These are phyloP conservation scores for Fusarium sp. DNA, from an alignment of 2,329 filamentous ascomycete genomes.

Conservation along the genomic window DNA sequence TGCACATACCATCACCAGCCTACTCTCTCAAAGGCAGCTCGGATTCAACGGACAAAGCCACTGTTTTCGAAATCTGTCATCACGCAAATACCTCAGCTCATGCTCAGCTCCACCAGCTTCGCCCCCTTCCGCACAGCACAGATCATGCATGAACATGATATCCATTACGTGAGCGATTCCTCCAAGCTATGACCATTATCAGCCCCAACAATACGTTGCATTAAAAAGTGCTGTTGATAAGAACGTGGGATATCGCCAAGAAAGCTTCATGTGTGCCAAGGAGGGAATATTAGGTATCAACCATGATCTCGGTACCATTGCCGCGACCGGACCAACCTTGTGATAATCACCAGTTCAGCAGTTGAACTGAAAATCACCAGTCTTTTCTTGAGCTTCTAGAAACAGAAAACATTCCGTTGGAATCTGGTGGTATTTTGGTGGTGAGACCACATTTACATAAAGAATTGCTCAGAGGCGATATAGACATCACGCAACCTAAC, in stretches of 20 bases:
- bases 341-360: neutral
- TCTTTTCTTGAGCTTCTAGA: neutral
- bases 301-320: neutral
- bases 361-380: neutral
- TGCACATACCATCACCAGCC: neutral
- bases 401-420: neutral
- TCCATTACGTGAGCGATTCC: slow-evolving; percentile 71
- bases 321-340: neutral
- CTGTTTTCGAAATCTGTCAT: neutral
- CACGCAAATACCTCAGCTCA: slow-evolving; percentile 3
- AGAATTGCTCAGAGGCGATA: neutral
- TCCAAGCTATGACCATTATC: slow-evolving; percentile 74
- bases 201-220: slow-evolving; percentile 72
- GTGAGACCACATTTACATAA: neutral
- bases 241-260: neutral
- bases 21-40: neutral
- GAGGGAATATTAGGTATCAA: neutral
- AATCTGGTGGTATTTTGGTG: too few relatives aligned
- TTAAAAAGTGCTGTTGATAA: neutral
- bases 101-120: slow-evolving; percentile 70
- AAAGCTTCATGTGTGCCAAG: neutral
- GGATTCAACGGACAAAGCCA: neutral
- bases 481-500: neutral
- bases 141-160: slow-evolving; percentile 82
- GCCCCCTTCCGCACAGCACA: slow-evolving; percentile 71